Evolutionary conservation across 495 filamentous ascomycete genomes (phyloP), one percentile per base, ranked within the genome.

Genomic region (Penicillium argentinense): DNA sequence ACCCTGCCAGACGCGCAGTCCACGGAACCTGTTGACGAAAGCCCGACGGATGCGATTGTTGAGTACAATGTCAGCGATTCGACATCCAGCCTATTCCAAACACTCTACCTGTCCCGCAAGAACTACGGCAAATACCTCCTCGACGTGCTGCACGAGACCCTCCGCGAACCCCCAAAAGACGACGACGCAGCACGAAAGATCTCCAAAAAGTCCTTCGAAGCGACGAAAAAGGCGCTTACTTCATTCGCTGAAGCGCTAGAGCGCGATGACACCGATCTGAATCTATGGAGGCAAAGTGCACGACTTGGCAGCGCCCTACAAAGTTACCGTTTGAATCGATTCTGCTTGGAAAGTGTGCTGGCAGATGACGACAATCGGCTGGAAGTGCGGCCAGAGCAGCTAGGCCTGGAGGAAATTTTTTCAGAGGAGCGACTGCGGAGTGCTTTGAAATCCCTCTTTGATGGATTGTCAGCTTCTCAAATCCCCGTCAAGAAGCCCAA

Each of bases 91-190:
- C 69, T 97, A 4, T 87, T 90, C 0, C 89, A 97, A 53, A 88
- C 93, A 7, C 77, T 96, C 14, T 96, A 95, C 53, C 78, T 99
- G 5, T 84, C 92, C 3, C 89, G 90, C 73, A 99, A 99, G 59
- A 97, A 97, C 62, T 83, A 91, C 67, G 95, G 90, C 39, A 85
- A 96, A 58, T 97, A 91, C 60, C 66, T 84, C 17, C 73, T 98
- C 19, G 93, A 98, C 54, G 74, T 78, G 40, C 73, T 96, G 14
- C 82, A 81, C 24, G 62, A 69, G 9, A 36, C 51, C 7, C 34
- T 73, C 6, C 53, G 60, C 16, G 49, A 59, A 6, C 39, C 47
- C 2, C 45, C 63, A 2, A 41, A 67, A 24, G 54, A 63, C 0
- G 45, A 65, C 5, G 66, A 78, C 1, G 49, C 68, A 21, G 63